Evolutionary conservation across 306 rosid species (phyloP).

Genomic region (Ammopiptanthus mongolicus): DNA sequence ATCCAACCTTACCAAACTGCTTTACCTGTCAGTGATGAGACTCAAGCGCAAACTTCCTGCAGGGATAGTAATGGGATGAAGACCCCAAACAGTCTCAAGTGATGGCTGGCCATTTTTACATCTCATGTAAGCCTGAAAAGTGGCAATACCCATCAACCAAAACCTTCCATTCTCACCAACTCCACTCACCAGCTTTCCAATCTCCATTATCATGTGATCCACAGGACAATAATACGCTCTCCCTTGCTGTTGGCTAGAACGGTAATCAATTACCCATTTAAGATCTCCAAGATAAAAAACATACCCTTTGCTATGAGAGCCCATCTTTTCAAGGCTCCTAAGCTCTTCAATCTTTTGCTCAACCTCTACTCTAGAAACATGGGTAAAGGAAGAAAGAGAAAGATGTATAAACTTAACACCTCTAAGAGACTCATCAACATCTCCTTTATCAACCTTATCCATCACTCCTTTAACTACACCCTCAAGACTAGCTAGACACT

Average conservation of each 20-base stretch:
- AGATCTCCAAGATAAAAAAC: constrained; percentile 89
- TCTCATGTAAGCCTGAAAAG: constrained; percentile 77
- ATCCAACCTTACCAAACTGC: constrained; percentile 31
- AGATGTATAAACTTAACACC: constrained; percentile 56
- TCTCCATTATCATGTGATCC: constrained; percentile 78
- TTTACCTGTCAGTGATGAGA: constrained; percentile 74
- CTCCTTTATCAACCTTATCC: constrained; percentile 66
- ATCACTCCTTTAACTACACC: constrained; percentile 61
- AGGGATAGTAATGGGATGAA: constrained; percentile 86
- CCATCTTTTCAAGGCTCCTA: constrained; percentile 27
- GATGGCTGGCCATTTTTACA: constrained; percentile 76
- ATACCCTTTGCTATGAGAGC: constrained; percentile 46
- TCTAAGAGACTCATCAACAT: constrained; percentile 51
- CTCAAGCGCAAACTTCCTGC: constrained; percentile 68
- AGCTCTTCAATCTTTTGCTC: constrained; percentile 71
- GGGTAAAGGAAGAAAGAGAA: constrained; percentile 43
- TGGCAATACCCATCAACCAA: constrained; percentile 84
- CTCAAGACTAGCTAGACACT: constrained; percentile 54
- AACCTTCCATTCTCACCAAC: constrained; percentile 45
- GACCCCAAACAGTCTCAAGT: constrained; percentile 66
- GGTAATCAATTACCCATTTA: constrained; percentile 58
- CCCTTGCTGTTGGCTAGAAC: constrained; percentile 30
- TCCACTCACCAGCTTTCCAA: constrained; percentile 66
- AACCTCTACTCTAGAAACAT: constrained; percentile 57
- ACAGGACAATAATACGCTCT: constrained; percentile 59